Base-by-base conservation (phyloP, 2,329 filamentous ascomycete species). In the Colletotrichum phormii region DNA sequence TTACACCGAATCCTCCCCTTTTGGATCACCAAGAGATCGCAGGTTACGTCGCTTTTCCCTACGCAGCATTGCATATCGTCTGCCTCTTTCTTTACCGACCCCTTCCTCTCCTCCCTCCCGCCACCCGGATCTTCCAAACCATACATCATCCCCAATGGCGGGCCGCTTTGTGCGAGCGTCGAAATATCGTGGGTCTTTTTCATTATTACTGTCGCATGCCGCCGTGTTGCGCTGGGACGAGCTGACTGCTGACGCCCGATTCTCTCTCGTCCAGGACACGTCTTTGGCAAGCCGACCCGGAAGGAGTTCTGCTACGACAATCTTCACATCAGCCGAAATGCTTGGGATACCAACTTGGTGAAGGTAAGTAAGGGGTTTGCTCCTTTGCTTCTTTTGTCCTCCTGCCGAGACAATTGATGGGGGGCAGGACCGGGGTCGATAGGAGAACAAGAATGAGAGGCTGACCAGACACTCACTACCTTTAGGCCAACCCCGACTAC, bases 231-330 rank as follows among this genome's bases (percentile, higher is more conserved):
- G 75, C 77, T 80, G 72, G 73, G 75, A 75, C 24, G 58, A 54
- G 24, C 76, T 78, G 75, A 77, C 76, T 70, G 75, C 72, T 75
- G 60, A 72, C 70, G 55, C 76, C 62, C 55, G 29, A 58, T 31
- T 51, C n/a, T 46, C 13, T 55, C 29, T 55, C 64, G 29, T 76
- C 69, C 84, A 98, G 96, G 96, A 89, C 97, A 99, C 89, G 94
- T 99, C 86, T 99, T 98, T 87, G 97, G 97, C 82, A 97, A 97
- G 86, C 87, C 95, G 75, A 97, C 95, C 77, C 93, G 94, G 85
- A 98, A 98, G 90, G 97, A 99, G 84, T 94, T 94, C 89, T 98
- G 95, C 88, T 99, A 98, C 86, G 97, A 99, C 85, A 98, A 98
- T 84, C 88, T 99, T 78, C 94, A 95, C 82, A 95, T 99, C 84